Evolutionary conservation across 371 early-diverging fungal genomes (phyloP), one percentile per base, ranked within the genome.

Genomic region (Circinella minor): DNA sequence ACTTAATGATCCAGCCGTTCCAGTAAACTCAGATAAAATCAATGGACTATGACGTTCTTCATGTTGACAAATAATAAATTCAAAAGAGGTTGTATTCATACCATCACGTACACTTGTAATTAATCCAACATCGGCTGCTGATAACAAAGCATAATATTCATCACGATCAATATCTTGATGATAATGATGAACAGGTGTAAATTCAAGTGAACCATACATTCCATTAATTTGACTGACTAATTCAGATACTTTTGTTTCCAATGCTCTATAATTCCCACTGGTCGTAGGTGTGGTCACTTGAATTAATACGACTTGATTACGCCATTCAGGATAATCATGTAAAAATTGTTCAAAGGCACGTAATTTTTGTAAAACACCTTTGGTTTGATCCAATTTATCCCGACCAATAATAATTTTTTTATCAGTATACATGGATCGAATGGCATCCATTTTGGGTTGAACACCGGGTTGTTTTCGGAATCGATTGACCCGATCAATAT

Each of bases 51-150:
- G 85, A 59, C 90, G 85, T 48, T 92, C 94, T 51, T 95, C 93
- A 63, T 95, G 93, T 78, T 99, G 99, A 84, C 98, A 99, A 57
- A 99, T 89, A 48, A 99, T 90, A 81, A 94, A 99, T 78, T 99
- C 99, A 65, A 98, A 94, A 43, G 95, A 93, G 3, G 98, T 99
- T 11, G 99, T 94, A 83, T 99, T 99, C 99, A 99, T 99, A 64
- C 99, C 99, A 81, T 99, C 99, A 18, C 99, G 89, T 14, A 99
- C 87, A 63, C 95, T 91, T 4, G 99, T 99, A 67, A 99, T 96
- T 37, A 99, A 77, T n/a, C 93, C 96, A 7, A 95, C 90, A 81
- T 99, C 99, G n/a, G 98, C 98, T 1, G 95, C 90, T 6, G 93
- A 90, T 43, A 99, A 85, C 47, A 99, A 79, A 0, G 99, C 99